Evolutionary conservation across 2,329 filamentous ascomycete genomes (phyloP), one percentile per base, ranked within the genome.

Genomic region (Paracamarosporium sp.): DNA sequence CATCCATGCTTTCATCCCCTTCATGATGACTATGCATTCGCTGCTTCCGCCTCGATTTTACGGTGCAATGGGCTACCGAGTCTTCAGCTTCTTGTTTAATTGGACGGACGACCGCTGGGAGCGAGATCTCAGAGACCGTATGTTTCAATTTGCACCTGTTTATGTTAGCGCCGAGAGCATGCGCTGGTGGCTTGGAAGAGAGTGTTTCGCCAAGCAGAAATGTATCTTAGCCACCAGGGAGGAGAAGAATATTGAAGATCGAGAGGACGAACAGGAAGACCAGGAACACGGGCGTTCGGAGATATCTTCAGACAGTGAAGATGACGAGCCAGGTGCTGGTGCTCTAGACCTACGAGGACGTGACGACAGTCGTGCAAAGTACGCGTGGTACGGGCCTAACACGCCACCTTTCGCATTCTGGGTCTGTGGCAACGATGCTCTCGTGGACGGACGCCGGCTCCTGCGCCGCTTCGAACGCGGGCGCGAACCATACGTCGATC

Each of bases 101-200:
- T 98, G 94, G 93, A 88, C 86, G 0, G 93, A 98, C 71, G 80
- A 76, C 9, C 85, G 92, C 7, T 97, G 94, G 94, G 94, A 97
- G 61, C 86, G 88, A 8, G 91, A 84, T 6, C 79, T 97, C 13
- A 83, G 91, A 57, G 80, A 92, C 71, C 88, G 94, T 40, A 90
- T 96, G 85, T 97, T 98, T 74, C 92, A 95, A 68, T 97, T 96
- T 65, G 88, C 92, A 0, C 94, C 94, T 1, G 92, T 96, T 0
- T 96, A 96, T 68, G 92, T 97, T 50, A 92, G 89, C 66, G 86
- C 92, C 0, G 93, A 97, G 78, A 90, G 88, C 57, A 97, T 97
- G 92, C 84, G 92, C 5, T 98, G 94, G 94, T 97, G 94, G 94
- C 83, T 97, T 0, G 94, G 93, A 0, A 82, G 89, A 4, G 92